phyloP scores from a whole-genome alignment of 768 basidiomycete genomes.

The Phaeolepiota aurea region DNA sequence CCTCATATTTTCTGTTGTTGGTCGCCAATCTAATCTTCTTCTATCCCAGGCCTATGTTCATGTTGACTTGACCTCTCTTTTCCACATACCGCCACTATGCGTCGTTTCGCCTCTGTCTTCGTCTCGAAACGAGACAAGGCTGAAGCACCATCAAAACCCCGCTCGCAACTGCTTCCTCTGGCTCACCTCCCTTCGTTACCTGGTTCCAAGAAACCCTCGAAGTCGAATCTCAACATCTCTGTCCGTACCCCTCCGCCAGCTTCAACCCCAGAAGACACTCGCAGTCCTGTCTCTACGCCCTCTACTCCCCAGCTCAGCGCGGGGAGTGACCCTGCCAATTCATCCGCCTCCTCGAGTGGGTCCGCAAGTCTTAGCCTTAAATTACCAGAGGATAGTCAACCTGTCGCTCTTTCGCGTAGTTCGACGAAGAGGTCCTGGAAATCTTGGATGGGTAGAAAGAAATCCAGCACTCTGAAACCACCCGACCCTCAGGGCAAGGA shows the following conservation, averaged over 20 bases:
- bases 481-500: constrained; percentile 5
- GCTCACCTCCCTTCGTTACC: constrained; percentile 6
- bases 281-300: constrained; percentile 13
- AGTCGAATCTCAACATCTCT: constrained; percentile 7
- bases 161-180: no score
- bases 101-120: constrained; percentile 57
- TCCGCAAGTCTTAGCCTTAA: constrained; percentile 46
- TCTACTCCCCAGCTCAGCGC: constrained; percentile 24
- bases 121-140: constrained; percentile 33
- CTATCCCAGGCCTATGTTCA: constrained; percentile 3
- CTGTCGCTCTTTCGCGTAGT: constrained; percentile 18
- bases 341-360: constrained; percentile 56
- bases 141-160: constrained; percentile 11
- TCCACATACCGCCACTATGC: constrained; percentile 31
- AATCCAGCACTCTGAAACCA: constrained; percentile 9
- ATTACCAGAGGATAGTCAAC: constrained; percentile 53
- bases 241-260: constrained; percentile 5
- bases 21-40: constrained; percentile 1
- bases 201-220: constrained; percentile 8
- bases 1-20: no score
- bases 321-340: constrained; percentile 31
- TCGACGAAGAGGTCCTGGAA: constrained; percentile 44
- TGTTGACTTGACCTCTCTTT: constrained; percentile 8
- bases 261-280: constrained; percentile 9
- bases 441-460: constrained; percentile 42